Evolutionary conservation across 768 basidiomycete species (phyloP), one percentile per base, ranked within the genome.

Genomic region (Pleurotus sapidus): DNA sequence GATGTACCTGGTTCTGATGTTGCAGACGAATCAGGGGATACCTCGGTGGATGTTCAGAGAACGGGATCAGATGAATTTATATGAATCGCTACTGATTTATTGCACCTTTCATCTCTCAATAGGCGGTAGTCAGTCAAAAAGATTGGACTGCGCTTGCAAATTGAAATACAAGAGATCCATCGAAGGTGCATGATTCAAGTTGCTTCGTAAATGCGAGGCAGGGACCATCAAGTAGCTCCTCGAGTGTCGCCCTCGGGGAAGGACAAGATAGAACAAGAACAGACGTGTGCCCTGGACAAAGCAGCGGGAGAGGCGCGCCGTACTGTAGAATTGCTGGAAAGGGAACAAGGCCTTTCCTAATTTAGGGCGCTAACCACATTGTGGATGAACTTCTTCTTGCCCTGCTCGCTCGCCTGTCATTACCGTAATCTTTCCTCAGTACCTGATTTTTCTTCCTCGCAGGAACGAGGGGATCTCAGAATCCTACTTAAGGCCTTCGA

Each of bases 371-470:
- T 50, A 50, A 50, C n/a, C 49, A 30, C 24, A 11, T 45, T 45
- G 42, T 45, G 42, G 49, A 30, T 50, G 49, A 50, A 50, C 49
- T 17, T 34, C 27, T 50, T 20, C 49, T 50, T 34, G 30, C 30
- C 17, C 46, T 25, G 14, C 46, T 25, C 23, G 15, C 49, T 25
- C 17, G 24, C 37, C 49, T 50, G 49, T 50, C 49, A 24, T 50
- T 50, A 27, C 30, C 51, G 51, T 39, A n/a, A 42, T 23, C 20
- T 24, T 53, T 23, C 39, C 38, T 45, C 51, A 42, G 51, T 54
- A 20, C 51, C 51, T 54, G 51, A 25, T 39, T n/a, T 42, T 54
- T 54, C 51, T 54, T 51, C 51, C 51, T 42, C 37, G 39, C 51
- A 40, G 51, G 51, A 42, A 39, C 51, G 39, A 39, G 51, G 51